Conservation (phyloP, 2,329 filamentous ascomycete species). For the Trichoderma asperellum region DNA sequence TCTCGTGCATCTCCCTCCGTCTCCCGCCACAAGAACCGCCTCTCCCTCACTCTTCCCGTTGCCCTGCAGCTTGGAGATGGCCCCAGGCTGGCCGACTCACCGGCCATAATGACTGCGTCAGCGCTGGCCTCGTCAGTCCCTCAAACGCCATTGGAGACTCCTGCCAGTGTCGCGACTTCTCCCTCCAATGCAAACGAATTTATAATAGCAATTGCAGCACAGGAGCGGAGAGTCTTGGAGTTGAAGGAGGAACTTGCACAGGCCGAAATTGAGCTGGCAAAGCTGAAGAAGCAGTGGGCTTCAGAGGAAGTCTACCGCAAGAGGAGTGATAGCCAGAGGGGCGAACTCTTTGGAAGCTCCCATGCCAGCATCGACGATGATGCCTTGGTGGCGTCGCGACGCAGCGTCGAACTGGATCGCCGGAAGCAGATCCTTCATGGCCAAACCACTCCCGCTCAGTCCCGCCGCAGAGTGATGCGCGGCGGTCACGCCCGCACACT, state of each 20-base stretch:
- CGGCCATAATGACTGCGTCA: slow-evolving; percentile 51
- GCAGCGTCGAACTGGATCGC: slow-evolving; percentile 69
- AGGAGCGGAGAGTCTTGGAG: slow-evolving; percentile 89
- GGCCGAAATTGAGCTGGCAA: slow-evolving; percentile 76
- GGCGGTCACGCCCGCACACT: slow-evolving; percentile 68
- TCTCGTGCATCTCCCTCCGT: slow-evolving; percentile 57
- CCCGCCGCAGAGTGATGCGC: slow-evolving; percentile 67
- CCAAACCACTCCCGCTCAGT: slow-evolving; percentile 49
- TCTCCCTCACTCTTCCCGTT: slow-evolving; percentile 66
- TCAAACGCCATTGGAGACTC: slow-evolving; percentile 54
- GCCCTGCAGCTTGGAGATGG: slow-evolving; percentile 54
- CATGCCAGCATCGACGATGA: slow-evolving; percentile 36
- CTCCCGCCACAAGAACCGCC: slow-evolving; percentile 59
- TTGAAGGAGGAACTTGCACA: slow-evolving; percentile 84
- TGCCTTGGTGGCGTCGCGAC: slow-evolving; percentile 42
- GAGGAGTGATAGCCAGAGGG: slow-evolving; percentile 51
- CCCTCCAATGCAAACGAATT: slow-evolving; percentile 67
- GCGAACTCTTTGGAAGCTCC: slow-evolving; percentile 14
- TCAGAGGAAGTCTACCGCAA: slow-evolving; percentile 77
- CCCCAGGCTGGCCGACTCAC: slow-evolving; percentile 44
- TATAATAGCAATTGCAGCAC: slow-evolving; percentile 86
- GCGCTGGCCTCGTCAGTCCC: slow-evolving; percentile 48
- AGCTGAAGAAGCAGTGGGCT: slow-evolving; percentile 83
- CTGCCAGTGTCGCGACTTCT: slow-evolving; percentile 42
- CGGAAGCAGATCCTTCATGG: slow-evolving; percentile 67